phyloP scores from a whole-genome alignment of 768 basidiomycete species.

The Rhizopogon salebrosus region DNA sequence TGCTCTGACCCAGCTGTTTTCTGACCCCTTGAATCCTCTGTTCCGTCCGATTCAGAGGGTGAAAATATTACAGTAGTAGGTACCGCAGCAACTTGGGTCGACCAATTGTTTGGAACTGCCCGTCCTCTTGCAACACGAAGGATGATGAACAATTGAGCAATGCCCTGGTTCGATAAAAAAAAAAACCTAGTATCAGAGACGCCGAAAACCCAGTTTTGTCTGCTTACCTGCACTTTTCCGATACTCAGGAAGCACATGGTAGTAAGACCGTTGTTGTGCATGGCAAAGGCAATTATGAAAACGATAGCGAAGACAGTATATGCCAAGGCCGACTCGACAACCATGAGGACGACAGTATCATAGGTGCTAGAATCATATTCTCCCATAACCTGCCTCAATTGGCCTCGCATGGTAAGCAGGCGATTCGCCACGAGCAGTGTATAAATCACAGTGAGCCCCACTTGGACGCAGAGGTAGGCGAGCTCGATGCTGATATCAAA shows the following conservation, averaged over 20 bases:
- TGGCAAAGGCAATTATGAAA: constrained; percentile 28
- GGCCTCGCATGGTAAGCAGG: constrained; percentile 17
- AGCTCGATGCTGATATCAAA: constrained; percentile 16
- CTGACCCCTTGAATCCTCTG: not conserved
- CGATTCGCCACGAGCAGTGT: constrained; percentile 26
- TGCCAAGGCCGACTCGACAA: constrained; percentile 31
- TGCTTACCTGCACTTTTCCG: constrained; percentile 25
- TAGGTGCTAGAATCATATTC: constrained; percentile 17
- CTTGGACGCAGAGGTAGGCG: constrained; percentile 25
- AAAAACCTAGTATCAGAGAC: not conserved
- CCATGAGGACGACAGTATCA: constrained; percentile 23
- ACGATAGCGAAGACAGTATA: constrained; percentile 23
- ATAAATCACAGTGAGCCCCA: constrained; percentile 26
- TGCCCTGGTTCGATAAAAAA: constrained; percentile 16
- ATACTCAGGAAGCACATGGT: constrained; percentile 29
- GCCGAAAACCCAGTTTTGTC: not conserved
- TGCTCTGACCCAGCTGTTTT: not conserved
- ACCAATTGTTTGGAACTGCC: constrained; percentile 10
- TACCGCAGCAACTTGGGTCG: not conserved
- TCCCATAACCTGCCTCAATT: constrained; percentile 11
- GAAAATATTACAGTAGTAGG: not conserved
- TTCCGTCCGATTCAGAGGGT: not conserved
- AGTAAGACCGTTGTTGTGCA: constrained; percentile 16
- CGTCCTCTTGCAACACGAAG: constrained; percentile 28
- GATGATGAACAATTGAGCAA: constrained; percentile 32